Conservation (phyloP, 345 rosid genomes). For the Combretum micranthum region DNA sequence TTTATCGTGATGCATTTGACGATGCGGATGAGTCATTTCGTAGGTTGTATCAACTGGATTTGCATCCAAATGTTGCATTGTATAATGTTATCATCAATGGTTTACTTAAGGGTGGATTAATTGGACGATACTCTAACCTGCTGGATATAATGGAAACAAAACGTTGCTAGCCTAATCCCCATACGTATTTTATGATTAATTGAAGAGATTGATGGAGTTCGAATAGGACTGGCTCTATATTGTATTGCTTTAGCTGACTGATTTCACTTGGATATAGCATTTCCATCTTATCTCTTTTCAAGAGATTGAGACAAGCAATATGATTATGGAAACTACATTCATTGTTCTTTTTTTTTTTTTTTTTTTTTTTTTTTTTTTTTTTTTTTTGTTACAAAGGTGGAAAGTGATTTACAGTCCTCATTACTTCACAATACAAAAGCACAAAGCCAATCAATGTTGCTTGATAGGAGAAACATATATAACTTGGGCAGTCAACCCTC, state of each 20-base stretch:
- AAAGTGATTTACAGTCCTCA: too few species aligned
- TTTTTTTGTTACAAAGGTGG: too few species aligned
- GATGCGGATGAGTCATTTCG: constrained; percentile 49
- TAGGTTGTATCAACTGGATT: constrained; percentile 34
- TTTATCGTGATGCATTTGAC: constrained; percentile 39
- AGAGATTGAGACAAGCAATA: too few species aligned
- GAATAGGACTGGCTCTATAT: background rate
- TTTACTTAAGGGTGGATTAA: constrained; percentile 9
- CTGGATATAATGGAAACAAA: constrained; percentile 54
- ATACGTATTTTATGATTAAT: constrained; percentile 52
- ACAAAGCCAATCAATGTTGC: too few species aligned
- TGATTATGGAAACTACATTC: too few species aligned
- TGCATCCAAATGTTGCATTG: constrained; percentile 57
- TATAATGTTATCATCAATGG: constrained; percentile 77
- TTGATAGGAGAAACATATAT: too few species aligned
- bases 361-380: too few species aligned
- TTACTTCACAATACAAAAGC: too few species aligned
- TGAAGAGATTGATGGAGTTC: constrained; percentile 43
- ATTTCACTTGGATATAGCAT: background rate
- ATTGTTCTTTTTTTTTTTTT: too few species aligned
- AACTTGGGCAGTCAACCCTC: too few species aligned
- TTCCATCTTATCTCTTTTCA: background rate
- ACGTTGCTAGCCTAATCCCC: constrained; percentile 53
- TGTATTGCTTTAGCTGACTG: background rate
- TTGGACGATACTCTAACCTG: constrained; percentile 52